Conservation (phyloP, 1,284 basidiomycete genomes). For the Cutaneotrichosporon sp. region DNA sequence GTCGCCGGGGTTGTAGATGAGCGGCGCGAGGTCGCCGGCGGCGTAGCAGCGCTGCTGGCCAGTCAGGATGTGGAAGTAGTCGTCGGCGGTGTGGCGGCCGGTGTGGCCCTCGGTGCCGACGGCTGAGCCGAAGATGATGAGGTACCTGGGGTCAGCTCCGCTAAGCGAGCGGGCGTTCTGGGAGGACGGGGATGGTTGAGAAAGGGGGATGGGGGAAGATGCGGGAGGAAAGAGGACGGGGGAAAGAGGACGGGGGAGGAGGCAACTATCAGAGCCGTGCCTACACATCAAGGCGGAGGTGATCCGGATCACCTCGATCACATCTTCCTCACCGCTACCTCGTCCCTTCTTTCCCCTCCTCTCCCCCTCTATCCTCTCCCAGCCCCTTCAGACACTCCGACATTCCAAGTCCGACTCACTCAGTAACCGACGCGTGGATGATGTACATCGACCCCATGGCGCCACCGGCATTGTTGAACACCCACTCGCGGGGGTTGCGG, state of each 20-base stretch:
- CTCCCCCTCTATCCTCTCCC: not conserved
- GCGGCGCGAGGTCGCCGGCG: slow-evolving; percentile 54
- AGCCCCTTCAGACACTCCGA: too few relatives aligned
- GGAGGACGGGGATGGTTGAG: not conserved
- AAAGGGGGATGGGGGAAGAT: too few relatives aligned
- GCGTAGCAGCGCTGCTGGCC: slow-evolving; percentile 91
- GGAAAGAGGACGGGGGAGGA: too few relatives aligned
- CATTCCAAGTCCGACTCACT: slow-evolving; percentile 63
- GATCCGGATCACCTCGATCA: too few relatives aligned
- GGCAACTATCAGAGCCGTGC: too few relatives aligned
- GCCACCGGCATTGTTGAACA: slow-evolving; percentile 96
- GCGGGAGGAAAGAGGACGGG: too few relatives aligned
- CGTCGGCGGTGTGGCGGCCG: slow-evolving; percentile 83
- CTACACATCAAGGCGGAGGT: too few relatives aligned
- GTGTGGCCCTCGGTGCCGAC: slow-evolving; percentile 95
- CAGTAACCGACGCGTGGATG: slow-evolving; percentile 89
- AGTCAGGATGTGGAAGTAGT: slow-evolving; percentile 93
- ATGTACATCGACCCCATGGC: slow-evolving; percentile 97
- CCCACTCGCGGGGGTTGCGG: slow-evolving; percentile 70
- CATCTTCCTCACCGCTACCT: not conserved
- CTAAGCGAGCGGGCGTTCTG: not conserved
- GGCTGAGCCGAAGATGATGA: slow-evolving; percentile 88
- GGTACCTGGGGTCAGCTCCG: slow-evolving; percentile 46
- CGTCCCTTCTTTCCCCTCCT: not conserved
- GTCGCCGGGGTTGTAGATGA: slow-evolving; percentile 69